Conservation (phyloP, 805 yeast species). For the Wickerhamomyces sydowiorum region DNA sequence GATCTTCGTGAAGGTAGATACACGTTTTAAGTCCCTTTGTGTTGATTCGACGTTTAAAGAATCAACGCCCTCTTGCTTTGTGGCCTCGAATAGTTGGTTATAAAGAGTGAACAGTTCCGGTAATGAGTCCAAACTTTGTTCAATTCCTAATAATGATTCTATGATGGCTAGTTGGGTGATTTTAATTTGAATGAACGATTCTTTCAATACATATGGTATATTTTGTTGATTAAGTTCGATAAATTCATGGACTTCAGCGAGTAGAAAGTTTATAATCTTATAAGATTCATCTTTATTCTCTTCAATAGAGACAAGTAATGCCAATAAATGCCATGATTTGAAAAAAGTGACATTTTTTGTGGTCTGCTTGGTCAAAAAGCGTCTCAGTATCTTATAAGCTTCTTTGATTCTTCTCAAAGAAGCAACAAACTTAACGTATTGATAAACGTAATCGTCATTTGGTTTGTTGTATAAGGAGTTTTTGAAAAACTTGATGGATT, state of each 20-base stretch:
- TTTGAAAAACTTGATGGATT: conserved; percentile 5
- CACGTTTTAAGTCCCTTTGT: not conserved
- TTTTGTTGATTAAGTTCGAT: conserved; percentile 9
- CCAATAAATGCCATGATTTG: conserved; percentile 62
- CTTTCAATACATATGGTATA: conserved; percentile 4
- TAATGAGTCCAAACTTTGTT: conserved; percentile 56
- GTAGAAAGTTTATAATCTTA: conserved; percentile 48
- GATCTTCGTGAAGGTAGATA: conserved; percentile 11
- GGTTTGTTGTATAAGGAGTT: conserved; percentile 14
- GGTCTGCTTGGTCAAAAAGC: conserved; percentile 33
- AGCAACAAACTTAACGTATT: conserved; percentile 45
- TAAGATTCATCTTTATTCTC: conserved; percentile 53
- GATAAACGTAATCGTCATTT: conserved; percentile 19
- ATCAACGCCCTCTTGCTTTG: not conserved
- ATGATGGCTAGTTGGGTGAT: conserved; percentile 69
- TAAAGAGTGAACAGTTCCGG: conserved; percentile 60
- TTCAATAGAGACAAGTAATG: conserved; percentile 54
- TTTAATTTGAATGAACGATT: conserved; percentile 55
- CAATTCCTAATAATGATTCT: conserved; percentile 53
- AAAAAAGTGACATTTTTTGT: conserved; percentile 45
- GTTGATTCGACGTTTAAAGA: conserved; percentile 5
- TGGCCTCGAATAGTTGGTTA: conserved; percentile 39
- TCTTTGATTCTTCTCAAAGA: conserved; percentile 35
- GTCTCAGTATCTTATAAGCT: conserved; percentile 41
- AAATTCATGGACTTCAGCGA: conserved; percentile 35